Percentiles rank a stretch among this genome's conserved stretches.
Conservation (phyloP, 768 basidiomycete genomes). For the Pisolithus marmoratus region DNA sequence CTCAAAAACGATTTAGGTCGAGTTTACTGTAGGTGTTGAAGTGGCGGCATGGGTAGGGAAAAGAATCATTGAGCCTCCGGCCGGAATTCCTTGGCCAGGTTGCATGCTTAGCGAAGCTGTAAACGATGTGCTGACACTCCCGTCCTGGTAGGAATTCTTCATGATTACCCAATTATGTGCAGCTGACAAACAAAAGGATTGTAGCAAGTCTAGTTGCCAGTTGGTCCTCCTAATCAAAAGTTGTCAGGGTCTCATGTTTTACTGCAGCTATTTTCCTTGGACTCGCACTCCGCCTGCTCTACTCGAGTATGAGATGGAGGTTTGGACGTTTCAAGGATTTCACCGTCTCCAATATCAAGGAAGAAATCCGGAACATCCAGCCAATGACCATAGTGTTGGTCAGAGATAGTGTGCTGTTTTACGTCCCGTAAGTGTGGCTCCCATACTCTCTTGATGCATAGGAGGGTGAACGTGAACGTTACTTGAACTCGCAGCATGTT, state of each 20-base stretch:
- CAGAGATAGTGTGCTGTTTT: background rate
- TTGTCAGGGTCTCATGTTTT: background rate
- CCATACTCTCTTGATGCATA: background rate
- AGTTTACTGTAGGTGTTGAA: slow-evolving; percentile 9
- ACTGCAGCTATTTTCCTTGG: background rate
- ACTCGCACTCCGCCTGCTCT: background rate
- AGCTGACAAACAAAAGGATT: slow-evolving; percentile 11
- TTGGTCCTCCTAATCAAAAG: slow-evolving; percentile 1
- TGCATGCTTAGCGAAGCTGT: slow-evolving; percentile 7
- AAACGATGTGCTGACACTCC: slow-evolving; percentile 15
- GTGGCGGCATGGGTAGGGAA: slow-evolving; percentile 12
- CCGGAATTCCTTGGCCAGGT: slow-evolving; percentile 10
- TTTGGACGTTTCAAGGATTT: background rate
- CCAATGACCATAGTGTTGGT: background rate
- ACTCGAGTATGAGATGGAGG: background rate
- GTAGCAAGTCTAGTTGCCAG: slow-evolving; percentile 13
- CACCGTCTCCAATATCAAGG: background rate
- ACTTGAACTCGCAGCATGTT: background rate
- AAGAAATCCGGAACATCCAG: background rate
- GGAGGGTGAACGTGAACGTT: background rate
- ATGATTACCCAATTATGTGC: background rate
- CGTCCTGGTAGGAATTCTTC: slow-evolving; percentile 12
- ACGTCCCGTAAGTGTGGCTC: background rate
- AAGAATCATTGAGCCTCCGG: slow-evolving; percentile 12
- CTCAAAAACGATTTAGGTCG: slow-evolving; percentile 7